phyloP scores from a whole-genome alignment of 208 protist species.

The Borovskyia barvae region DNA sequence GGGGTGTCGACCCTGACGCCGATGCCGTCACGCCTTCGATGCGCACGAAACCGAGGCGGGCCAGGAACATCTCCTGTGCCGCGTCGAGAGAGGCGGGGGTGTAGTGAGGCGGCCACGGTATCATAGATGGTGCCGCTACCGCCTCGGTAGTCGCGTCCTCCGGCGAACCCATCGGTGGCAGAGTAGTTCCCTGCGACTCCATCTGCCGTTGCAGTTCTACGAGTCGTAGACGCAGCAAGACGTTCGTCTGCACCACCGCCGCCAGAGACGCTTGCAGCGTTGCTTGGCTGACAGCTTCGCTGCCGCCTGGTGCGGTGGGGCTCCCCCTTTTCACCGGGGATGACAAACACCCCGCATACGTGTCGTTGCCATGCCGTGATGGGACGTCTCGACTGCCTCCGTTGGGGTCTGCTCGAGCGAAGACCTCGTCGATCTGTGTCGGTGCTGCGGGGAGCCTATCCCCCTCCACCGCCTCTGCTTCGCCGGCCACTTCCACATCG shows the following conservation, averaged over 20 bases:
- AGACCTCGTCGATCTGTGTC: no score
- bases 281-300: background rate
- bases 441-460: no score
- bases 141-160: no score
- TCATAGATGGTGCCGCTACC: background rate
- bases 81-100: background rate
- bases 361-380: no score
- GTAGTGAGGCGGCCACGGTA: slow-evolving; percentile 20
- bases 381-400: no score
- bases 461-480: no score
- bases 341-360: background rate
- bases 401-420: no score
- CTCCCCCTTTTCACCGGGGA: background rate
- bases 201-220: background rate
- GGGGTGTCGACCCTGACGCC: background rate
- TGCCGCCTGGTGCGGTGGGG: background rate
- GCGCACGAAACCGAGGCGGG: slow-evolving; percentile 20
- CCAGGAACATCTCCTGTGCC: slow-evolving; percentile 15
- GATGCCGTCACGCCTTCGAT: background rate
- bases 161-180: no score
- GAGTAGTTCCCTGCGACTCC: background rate
- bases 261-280: slow-evolving; percentile 1
- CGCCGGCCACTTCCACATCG: no score
- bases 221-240: slow-evolving; percentile 19
- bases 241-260: slow-evolving; percentile 10